Evolutionary conservation across 345 rosid species (phyloP), one percentile per base, ranked within the genome.

Genomic region (Camelina neglecta): DNA sequence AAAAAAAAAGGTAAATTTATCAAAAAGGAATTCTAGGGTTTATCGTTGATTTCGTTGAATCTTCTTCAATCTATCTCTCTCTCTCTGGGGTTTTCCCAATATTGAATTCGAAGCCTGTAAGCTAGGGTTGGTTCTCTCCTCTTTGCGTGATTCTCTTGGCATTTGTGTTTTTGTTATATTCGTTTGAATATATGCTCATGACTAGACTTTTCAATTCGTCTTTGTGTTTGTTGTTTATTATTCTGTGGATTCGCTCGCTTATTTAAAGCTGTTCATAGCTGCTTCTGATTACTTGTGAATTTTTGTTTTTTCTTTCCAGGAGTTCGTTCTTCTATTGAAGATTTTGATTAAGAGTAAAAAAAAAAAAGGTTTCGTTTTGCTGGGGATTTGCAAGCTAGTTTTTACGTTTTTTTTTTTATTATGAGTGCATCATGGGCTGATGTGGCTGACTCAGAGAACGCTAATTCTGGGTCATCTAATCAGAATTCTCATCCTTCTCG

Each of bases 381-480:
- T 57, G 71, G 65, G 44, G 55, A 71, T 23, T 53, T 60, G 65
- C 20, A n/a, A 71, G 62, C 47, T 60, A 64, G 21, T 63, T 49
- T 49, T 42, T 18, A 49, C 36, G 12, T 59, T 69, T 69, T 35
- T 26, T 26, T 18, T 18, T 18, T 18, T 18, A 73, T 81, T 82
- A 81, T 83, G 90, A 88, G 79, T 87, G 87, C 85, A 75, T 90
- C 97, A 83, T 95, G 99, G 99, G 99, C 99, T 13, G 99, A 95
- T 87, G 97, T 85, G 79, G 98, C 91, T 65, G 90, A 87, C 77
- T 82, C 98, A 80, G 98, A 93, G 83, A 88, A 87, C 81, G 82
- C 76, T 47, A 75, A 61, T 24, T 58, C 84, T 76, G 89, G 79
- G 70, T 75, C 88, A 65, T 74, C 81, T 57, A 84, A 77, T 60